Percentiles rank a stretch among this genome's conserved stretches.
These are phyloP conservation scores for Cichorium intybus DNA, from an alignment of 140 eudicot genomes.

Conservation along the genomic window DNA sequence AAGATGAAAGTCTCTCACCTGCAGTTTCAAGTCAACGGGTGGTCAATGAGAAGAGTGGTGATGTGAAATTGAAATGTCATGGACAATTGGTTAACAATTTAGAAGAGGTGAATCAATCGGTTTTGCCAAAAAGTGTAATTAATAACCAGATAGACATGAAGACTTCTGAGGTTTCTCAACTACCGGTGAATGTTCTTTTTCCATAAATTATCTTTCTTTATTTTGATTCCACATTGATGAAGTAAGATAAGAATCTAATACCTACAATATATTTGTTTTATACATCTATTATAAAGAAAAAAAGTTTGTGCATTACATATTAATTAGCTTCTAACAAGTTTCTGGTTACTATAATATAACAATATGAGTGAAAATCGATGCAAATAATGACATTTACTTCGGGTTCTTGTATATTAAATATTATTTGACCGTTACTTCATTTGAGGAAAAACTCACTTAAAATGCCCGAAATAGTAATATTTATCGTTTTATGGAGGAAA, in stretches of 20 bases:
- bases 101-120: constrained; percentile 42
- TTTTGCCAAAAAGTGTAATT: constrained; percentile 39
- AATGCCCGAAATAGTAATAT: constrained; percentile 6
- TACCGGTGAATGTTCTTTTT: constrained; percentile 48
- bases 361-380: no score
- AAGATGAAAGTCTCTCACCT: constrained; percentile 48
- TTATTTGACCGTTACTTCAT: not conserved
- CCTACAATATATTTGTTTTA: no score
- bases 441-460: not conserved
- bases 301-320: not conserved
- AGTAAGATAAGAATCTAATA: no score
- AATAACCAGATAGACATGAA: constrained; percentile 53
- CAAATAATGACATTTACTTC: not conserved
- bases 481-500: not conserved
- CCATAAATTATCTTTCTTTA: constrained; percentile 13
- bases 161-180: constrained; percentile 45
- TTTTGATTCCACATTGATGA: constrained; percentile 25
- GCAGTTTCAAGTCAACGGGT: constrained; percentile 37
- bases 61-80: constrained; percentile 39
- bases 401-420: constrained; percentile 6
- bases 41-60: constrained; percentile 43
- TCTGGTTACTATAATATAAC: constrained; percentile 9
- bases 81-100: constrained; percentile 41
- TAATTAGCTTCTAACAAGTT: constrained; percentile 4
- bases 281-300: not conserved